Evolutionary conservation across 352 stramenopile genomes (phyloP).

Genomic region (Phytophthora litchii): DNA sequence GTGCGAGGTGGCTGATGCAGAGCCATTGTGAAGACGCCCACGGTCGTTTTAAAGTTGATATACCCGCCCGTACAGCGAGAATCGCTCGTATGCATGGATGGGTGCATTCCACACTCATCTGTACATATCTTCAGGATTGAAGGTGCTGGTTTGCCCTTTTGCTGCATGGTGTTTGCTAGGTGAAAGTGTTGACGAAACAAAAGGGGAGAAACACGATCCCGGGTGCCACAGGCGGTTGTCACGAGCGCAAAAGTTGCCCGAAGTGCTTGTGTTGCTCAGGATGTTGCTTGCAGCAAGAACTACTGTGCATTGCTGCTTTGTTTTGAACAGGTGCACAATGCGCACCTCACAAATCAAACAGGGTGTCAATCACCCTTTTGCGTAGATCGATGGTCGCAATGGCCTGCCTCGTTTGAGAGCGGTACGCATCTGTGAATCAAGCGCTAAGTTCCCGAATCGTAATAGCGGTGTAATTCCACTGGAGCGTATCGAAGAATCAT

Average conservation of each 20-base stretch:
- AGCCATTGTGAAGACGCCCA: no score
- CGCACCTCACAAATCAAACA: not conserved
- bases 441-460: no score
- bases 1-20: no score
- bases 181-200: constrained; percentile 21
- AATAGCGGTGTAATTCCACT: no score
- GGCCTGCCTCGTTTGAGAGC: no score
- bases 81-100: not conserved
- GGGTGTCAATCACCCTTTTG: no score
- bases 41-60: not conserved
- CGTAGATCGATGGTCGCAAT: no score
- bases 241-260: not conserved
- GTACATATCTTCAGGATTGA: constrained; percentile 4
- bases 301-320: not conserved
- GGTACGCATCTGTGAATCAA: no score
- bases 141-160: not conserved
- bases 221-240: not conserved
- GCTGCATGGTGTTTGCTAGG: not conserved
- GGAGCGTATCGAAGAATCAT: no score
- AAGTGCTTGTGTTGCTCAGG: not conserved
- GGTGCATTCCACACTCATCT: not conserved
- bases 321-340: not conserved
- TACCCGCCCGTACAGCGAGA: not conserved
- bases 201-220: constrained; percentile 5
- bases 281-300: not conserved